Percentiles rank a stretch among this genome's conserved stretches.
phyloP scores from a whole-genome alignment of 163 green algal genomes.

The Scenedesmus sp. region DNA sequence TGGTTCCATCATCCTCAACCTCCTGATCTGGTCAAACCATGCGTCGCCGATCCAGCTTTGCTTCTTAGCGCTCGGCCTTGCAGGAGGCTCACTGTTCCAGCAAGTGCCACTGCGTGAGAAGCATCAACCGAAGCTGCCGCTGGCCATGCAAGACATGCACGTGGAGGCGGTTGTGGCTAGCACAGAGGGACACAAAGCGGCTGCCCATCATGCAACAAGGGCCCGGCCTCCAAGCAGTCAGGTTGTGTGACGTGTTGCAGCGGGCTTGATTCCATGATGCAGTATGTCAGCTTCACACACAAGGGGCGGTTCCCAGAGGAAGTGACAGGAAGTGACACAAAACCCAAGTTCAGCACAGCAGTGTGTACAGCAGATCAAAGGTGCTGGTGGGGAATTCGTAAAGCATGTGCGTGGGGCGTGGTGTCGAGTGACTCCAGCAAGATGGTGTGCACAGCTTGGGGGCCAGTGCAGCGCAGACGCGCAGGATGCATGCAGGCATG shows the following conservation, averaged over 20 bases:
- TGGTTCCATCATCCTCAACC: constrained; percentile 83
- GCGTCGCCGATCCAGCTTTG: constrained; percentile 56
- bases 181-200: neutral
- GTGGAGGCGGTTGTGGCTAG: neutral
- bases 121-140: neutral
- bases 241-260: too few species aligned
- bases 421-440: too few species aligned
- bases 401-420: too few species aligned
- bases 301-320: too few species aligned
- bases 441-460: too few species aligned
- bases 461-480: neutral
- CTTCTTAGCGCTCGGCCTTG: constrained; percentile 44
- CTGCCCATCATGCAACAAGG: neutral
- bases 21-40: constrained; percentile 82
- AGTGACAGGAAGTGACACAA: too few species aligned
- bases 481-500: neutral
- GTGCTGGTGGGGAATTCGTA: too few species aligned
- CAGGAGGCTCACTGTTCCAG: constrained; percentile 23
- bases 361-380: too few species aligned
- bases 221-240: neutral
- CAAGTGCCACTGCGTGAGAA: constrained; percentile 25
- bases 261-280: too few species aligned
- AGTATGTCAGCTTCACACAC: too few species aligned
- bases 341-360: too few species aligned
- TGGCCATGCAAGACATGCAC: constrained; percentile 19